Evolutionary conservation across 768 basidiomycete species (phyloP).

Genomic region (Crucibulum laeve): DNA sequence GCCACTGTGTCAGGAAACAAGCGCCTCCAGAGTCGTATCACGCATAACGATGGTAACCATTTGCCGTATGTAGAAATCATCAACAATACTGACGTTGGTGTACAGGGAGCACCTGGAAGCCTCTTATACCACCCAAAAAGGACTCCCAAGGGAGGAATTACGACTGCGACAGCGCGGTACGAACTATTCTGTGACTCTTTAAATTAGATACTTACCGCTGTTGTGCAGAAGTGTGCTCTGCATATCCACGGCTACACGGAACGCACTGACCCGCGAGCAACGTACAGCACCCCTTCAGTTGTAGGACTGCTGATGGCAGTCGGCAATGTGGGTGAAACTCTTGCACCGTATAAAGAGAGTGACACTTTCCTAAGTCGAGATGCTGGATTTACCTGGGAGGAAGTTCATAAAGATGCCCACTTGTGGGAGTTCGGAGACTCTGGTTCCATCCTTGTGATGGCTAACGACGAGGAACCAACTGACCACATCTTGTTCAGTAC

Average conservation of each 20-base stretch:
- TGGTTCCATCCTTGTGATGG: conserved; percentile 89
- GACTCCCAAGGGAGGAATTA: conserved; percentile 80
- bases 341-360: conserved; percentile 78
- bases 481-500: conserved; percentile 87
- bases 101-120: conserved; percentile 83
- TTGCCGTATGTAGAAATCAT: conserved; percentile 17
- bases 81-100: conserved; percentile 3
- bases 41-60: conserved; percentile 99
- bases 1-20: conserved; percentile 71
- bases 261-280: conserved; percentile 83
- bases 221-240: conserved; percentile 70
- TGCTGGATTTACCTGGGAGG: conserved; percentile 97
- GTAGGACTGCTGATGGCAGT: conserved; percentile 95
- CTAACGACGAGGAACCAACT: conserved; percentile 91
- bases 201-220: not conserved
- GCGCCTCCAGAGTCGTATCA: conserved; percentile 80
- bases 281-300: conserved; percentile 89
- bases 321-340: conserved; percentile 86
- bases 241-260: conserved; percentile 97
- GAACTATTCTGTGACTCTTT: conserved; percentile 9
- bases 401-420: conserved; percentile 97
- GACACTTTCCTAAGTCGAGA: conserved; percentile 97
- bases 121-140: conserved; percentile 62
- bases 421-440: conserved; percentile 99
- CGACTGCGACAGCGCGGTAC: conserved; percentile 63